These are phyloP conservation scores for Mrakia gelida DNA, from an alignment of 768 basidiomycete genomes.

Conservation along the genomic window DNA sequence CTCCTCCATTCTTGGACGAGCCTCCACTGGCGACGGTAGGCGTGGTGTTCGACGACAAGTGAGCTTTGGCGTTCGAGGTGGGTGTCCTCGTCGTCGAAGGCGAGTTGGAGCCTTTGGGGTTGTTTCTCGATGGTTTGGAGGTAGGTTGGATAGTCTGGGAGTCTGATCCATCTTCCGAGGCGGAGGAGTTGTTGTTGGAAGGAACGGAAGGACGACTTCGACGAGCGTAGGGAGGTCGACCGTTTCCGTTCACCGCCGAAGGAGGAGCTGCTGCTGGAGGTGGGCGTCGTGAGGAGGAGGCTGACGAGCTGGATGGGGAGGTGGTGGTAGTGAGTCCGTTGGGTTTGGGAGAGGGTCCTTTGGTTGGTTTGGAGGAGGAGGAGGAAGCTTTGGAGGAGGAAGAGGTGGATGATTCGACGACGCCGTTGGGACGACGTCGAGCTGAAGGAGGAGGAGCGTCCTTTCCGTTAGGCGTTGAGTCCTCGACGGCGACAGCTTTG, in stretches of 20 bases:
- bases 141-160: background rate
- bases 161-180: background rate
- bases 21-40: background rate
- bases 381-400: background rate
- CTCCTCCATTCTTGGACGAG: background rate
- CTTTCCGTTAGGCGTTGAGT: background rate
- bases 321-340: background rate
- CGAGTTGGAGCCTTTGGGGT: background rate
- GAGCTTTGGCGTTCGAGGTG: background rate
- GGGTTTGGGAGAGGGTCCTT: background rate
- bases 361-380: background rate
- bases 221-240: background rate
- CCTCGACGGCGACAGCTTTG: background rate
- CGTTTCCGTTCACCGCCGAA: background rate
- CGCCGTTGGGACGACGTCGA: background rate
- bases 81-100: background rate
- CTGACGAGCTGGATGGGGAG: background rate
- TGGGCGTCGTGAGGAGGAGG: background rate
- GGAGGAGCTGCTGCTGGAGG: background rate
- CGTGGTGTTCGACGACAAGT: background rate
- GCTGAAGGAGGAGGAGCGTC: background rate
- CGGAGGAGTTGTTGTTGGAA: background rate
- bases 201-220: background rate
- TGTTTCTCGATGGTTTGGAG: background rate
- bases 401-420: background rate